Evolutionary conservation across 371 early-diverging fungal species (phyloP), one percentile per base, ranked within the genome.

Genomic region (Blyttiomyces sp.): DNA sequence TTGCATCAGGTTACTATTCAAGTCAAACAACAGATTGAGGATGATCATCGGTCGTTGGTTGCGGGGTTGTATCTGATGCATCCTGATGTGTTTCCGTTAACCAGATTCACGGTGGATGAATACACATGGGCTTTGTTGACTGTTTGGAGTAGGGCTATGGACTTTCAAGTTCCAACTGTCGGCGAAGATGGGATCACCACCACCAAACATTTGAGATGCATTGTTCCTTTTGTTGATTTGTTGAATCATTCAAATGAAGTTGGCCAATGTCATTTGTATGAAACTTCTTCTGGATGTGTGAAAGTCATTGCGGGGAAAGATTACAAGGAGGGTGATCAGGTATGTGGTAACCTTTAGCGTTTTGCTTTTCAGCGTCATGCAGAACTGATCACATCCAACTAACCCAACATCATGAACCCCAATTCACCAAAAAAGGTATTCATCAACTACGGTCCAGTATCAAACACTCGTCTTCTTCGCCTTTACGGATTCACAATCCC

Each of bases 71-170:
- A 63, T 19, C 16, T 32, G 9, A 21, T 4, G 9, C 11, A 63
- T 44, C 49, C 55, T 2, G 63, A 68, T 23, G 39, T 54, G 32
- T 66, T 72, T 46, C 58, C 55, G 4, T 24, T 59, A 19, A 27
- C 4, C 34, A 13, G 16, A 19, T 64, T 61, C 45, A 61, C 49
- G 6, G 39, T 71, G 43, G 54, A 57, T 17, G 61, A 66, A 31
- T 72, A 68, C 60, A 60, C n/a, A 33, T 71, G 72, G 72, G 72
- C 72, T 2, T 59, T 71, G 28, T 57, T 57, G 43, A 64, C 72
- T 4, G 57, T 71, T 33, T 71, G 64, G 63, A 42, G 43, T 19
- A 42, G 72, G 13, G 54, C 57, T 32, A 66, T 71, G 65, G 72
- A 71, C 46, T 71, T 71, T 43, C 26, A 26, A 4, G n/a, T n/a